Percentiles rank a stretch among this genome's conserved stretches.
These are phyloP conservation scores for Boletus insuetus DNA, from an alignment of 768 basidiomycete species.

Conservation along the genomic window DNA sequence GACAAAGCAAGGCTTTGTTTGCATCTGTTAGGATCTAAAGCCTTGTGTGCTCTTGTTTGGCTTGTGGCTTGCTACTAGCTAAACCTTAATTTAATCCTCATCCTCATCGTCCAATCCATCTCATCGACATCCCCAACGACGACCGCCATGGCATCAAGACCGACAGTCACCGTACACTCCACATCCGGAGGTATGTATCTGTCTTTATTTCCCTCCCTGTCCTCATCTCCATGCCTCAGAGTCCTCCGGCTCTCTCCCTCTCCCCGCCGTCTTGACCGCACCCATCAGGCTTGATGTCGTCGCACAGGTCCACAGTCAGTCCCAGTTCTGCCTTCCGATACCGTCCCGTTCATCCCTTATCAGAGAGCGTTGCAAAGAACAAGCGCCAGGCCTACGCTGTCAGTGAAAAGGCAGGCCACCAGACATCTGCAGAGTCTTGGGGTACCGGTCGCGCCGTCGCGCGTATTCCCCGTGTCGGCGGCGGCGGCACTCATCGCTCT, in stretches of 20 bases:
- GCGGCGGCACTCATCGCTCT: constrained; percentile 97
- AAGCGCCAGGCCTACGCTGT: constrained; percentile 96
- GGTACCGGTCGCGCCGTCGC: constrained; percentile 99
- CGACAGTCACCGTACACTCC: constrained; percentile 83
- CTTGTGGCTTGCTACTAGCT: constrained; percentile 24
- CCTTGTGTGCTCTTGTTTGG: constrained; percentile 19
- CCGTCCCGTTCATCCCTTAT: neutral
- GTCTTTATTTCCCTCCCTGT: neutral
- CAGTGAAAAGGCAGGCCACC: constrained; percentile 97
- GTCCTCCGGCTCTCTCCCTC: constrained; percentile 83
- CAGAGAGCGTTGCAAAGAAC: constrained; percentile 98
- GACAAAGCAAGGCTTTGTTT: constrained; percentile 31
- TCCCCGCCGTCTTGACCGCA: constrained; percentile 95
- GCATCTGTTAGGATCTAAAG: constrained; percentile 19
- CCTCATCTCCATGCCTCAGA: constrained; percentile 41
- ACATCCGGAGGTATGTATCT: constrained; percentile 61
- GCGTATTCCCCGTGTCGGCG: constrained; percentile 99
- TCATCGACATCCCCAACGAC: constrained; percentile 36
- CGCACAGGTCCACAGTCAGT: constrained; percentile 97
- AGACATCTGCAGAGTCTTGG: constrained; percentile 99
- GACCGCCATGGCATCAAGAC: constrained; percentile 80
- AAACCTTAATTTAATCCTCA: constrained; percentile 23
- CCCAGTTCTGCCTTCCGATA: neutral
- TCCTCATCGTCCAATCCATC: constrained; percentile 7
- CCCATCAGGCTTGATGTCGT: constrained; percentile 99